Conservation (phyloP, 495 filamentous ascomycete genomes). For the Xylaria sp. region DNA sequence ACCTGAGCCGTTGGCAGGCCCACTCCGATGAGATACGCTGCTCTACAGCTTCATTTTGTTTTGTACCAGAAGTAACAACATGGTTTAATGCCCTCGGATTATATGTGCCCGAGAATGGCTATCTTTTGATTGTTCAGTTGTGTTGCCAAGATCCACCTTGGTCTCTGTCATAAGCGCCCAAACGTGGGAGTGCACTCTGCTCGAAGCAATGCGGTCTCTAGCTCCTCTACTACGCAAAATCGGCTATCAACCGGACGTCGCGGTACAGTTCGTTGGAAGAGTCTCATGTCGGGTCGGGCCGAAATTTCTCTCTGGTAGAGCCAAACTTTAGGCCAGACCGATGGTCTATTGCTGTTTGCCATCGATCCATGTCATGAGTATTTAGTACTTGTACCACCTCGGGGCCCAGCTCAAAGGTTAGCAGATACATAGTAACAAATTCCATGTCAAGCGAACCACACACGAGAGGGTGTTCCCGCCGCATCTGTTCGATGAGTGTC, state of each 20-base stretch:
- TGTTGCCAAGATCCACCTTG: background rate
- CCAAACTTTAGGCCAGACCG: background rate
- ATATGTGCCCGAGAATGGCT: background rate
- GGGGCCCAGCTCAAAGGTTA: background rate
- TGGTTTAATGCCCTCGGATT: background rate
- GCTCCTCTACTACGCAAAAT: background rate
- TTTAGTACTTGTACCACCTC: background rate
- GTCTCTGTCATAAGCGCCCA: background rate
- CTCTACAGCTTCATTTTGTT: background rate
- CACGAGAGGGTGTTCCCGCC: slow-evolving; percentile 5
- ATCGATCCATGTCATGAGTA: background rate
- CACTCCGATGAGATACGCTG: background rate
- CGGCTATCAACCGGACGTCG: background rate
- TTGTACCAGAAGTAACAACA: background rate
- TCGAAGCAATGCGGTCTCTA: background rate
- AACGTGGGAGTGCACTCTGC: background rate
- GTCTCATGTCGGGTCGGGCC: slow-evolving; percentile 21
- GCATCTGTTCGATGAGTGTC: slow-evolving; percentile 19
- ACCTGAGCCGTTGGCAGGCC: slow-evolving; percentile 12
- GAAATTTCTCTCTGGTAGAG: slow-evolving; percentile 1
- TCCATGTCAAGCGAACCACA: slow-evolving; percentile 10
- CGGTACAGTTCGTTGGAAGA: background rate
- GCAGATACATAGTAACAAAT: slow-evolving; percentile 8
- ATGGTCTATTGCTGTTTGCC: background rate
- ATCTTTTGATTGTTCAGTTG: background rate